Base-by-base conservation (phyloP, 495 filamentous ascomycete genomes). In the Aspergillus conjunctus region DNA sequence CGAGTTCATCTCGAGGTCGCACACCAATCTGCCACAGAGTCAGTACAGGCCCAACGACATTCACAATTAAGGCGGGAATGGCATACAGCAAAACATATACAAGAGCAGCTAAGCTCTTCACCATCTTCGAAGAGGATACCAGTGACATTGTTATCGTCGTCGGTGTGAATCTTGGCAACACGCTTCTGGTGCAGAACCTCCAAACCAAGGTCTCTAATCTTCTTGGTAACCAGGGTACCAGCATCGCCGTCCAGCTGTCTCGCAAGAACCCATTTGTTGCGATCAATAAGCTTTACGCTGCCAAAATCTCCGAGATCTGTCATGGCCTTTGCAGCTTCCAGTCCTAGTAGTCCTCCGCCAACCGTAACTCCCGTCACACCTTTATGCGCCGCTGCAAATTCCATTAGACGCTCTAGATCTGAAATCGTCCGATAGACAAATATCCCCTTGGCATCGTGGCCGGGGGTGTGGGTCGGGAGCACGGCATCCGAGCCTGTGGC, bases 261-360 rank as follows among this genome's bases (percentile, higher is more conserved):
- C 51, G 87, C 89, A 43, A 98, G 76, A 0, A 97, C 90, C 91
- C 92, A 98, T 64, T 86, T 78, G 68, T 96, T 96, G 52, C 92
- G 83, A 73, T 98, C 93, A 58, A 98, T 87, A 11, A 98, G 77
- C 60, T 87, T 90, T 48, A 98, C 91, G 44, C 85, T 85, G 0
- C 80, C 81, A 70, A 90, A 97, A 37, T 86, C 85, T 65, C 89
- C 77, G 15, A 98, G 75, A 69, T 97, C 93, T 75, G 93, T 90
- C 91, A 98, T 91, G 0, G 93, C 93, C 66, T 97, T 96, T 34
- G 93, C 93, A 26, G 93, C 93, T 79, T 98, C 93, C 0, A 98
- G 83, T 0, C 93, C 93, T 0, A 98, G 77, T 30, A 98, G 67
- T 1, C 93, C 93, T 34, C 93, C 93, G n/a, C 93, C 93, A 12